Conservation (phyloP, 208 protist species). For the Crithidia expoeki region DNA sequence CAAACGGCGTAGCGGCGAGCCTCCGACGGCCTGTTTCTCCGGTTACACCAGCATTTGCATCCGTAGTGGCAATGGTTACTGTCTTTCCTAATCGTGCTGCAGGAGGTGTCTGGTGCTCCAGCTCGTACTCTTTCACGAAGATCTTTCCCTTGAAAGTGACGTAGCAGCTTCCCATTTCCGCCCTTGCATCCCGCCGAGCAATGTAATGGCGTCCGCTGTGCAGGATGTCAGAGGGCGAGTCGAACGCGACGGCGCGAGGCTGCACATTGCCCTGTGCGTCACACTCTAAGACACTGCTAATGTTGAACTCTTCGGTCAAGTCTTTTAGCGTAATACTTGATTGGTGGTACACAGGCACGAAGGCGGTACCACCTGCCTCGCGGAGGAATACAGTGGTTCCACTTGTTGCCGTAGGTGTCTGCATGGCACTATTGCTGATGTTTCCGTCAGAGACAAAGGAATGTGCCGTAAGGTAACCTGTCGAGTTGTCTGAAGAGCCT, state of each 20-base stretch:
- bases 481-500: not conserved
- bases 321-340: slow-evolving; percentile 70
- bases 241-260: slow-evolving; percentile 75
- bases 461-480: not conserved
- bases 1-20: slow-evolving; percentile 21
- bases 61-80: not conserved
- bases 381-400: slow-evolving; percentile 56
- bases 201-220: slow-evolving; percentile 83
- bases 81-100: not conserved
- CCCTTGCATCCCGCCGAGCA: slow-evolving; percentile 57
- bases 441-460: not conserved
- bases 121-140: slow-evolving; percentile 80
- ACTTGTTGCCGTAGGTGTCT: slow-evolving; percentile 10
- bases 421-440: slow-evolving; percentile 6
- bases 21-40: not conserved
- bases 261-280: slow-evolving; percentile 65
- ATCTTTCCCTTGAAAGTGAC: slow-evolving; percentile 87
- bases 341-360: slow-evolving; percentile 56
- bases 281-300: slow-evolving; percentile 87
- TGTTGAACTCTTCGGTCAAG: slow-evolving; percentile 77
- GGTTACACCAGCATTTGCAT: not conserved
- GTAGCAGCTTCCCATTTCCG: slow-evolving; percentile 42
- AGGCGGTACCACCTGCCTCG: slow-evolving; percentile 44
- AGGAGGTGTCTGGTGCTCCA: slow-evolving; percentile 47
- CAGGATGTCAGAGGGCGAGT: slow-evolving; percentile 83